Base-by-base conservation (phyloP, 345 rosid genomes). In the Murraya paniculata region DNA sequence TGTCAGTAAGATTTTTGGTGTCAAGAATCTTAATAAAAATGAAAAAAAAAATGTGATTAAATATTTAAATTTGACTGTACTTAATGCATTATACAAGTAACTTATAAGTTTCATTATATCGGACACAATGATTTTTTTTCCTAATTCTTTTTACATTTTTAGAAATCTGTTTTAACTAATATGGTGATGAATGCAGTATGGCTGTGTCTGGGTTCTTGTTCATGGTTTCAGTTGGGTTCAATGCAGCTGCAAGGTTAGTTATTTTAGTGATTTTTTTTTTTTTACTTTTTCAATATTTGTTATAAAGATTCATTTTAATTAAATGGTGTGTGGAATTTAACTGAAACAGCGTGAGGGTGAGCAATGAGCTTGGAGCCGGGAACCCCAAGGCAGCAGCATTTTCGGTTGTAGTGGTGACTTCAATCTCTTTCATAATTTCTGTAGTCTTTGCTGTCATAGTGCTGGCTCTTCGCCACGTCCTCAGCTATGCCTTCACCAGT, bases 181-280 rank as follows among this genome's bases (percentile, higher is more conserved):
- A 16, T 13, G 50, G 50, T 58, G 7, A 36, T 3, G n/a, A n/a
- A 1, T 68, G 85, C 88, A 92, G 97, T 79, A 83, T 87, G 91
- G 76, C 89, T 1, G 77, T 92, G 79, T 61, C 69, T 10, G 94
- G 93, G 21, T 39, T 89, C 72, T 24, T 89, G 59, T 90, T 91
- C 75, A 94, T 90, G 94, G 89, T 94, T n/a, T 88, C 98, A 0
- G 89, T 90, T 19, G 98, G 98, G 22, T 94, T 94, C 85, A 94
- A 93, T 66, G 97, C 98, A 6, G 97, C 97, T 65, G 97, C 89
- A 68, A 93, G 98, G 97, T 92, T 84, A 33, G 82, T 77, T 58
- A 41, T 35, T 45, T 27, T 24, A 1, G 0, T 9, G 3, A 0
- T 3, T 30, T 30, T 4, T 50, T 36, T 28, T 61, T 61, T 16